Evolutionary conservation across 2,329 filamentous ascomycete genomes (phyloP).

Genomic region (Epichloe sp.): DNA sequence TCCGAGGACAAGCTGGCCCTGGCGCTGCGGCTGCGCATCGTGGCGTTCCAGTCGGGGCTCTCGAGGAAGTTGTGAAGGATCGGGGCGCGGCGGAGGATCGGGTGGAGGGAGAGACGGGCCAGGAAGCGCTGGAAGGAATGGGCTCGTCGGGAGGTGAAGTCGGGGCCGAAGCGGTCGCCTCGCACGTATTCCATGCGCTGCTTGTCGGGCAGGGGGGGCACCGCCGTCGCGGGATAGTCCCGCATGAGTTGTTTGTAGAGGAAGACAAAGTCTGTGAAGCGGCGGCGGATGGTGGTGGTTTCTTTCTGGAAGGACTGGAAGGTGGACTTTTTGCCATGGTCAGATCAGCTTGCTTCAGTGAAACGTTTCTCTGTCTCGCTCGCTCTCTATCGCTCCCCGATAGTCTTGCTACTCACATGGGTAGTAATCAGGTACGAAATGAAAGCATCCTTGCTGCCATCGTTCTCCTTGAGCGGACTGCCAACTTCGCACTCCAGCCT

Average conservation of each 20-base stretch:
- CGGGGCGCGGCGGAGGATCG: slow-evolving; percentile 68
- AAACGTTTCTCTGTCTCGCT: background rate
- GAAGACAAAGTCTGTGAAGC: slow-evolving; percentile 97
- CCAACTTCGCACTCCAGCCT: slow-evolving; percentile 72
- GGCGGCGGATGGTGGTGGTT: slow-evolving; percentile 66
- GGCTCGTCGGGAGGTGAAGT: slow-evolving; percentile 81
- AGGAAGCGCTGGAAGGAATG: slow-evolving; percentile 89
- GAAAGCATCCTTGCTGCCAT: slow-evolving; percentile 92
- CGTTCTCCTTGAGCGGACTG: slow-evolving; percentile 83
- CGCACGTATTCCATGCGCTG: slow-evolving; percentile 98
- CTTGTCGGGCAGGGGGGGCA: slow-evolving; percentile 92
- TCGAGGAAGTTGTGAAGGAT: slow-evolving; percentile 86
- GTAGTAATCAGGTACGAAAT: slow-evolving; percentile 93
- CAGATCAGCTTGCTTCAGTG: background rate
- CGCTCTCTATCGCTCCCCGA: background rate
- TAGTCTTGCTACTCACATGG: slow-evolving; percentile 41
- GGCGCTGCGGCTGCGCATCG: slow-evolving; percentile 67
- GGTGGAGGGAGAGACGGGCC: slow-evolving; percentile 73
- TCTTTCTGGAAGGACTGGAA: slow-evolving; percentile 85
- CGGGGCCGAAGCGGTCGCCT: slow-evolving; percentile 83
- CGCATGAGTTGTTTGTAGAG: slow-evolving; percentile 79
- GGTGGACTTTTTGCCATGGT: slow-evolving; percentile 50
- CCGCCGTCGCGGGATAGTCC: slow-evolving; percentile 83
- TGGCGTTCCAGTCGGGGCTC: slow-evolving; percentile 89
- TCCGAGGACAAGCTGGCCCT: slow-evolving; percentile 43